Base-by-base conservation (phyloP, 352 stramenopile genomes). In the Elongisporangium anandrum region DNA sequence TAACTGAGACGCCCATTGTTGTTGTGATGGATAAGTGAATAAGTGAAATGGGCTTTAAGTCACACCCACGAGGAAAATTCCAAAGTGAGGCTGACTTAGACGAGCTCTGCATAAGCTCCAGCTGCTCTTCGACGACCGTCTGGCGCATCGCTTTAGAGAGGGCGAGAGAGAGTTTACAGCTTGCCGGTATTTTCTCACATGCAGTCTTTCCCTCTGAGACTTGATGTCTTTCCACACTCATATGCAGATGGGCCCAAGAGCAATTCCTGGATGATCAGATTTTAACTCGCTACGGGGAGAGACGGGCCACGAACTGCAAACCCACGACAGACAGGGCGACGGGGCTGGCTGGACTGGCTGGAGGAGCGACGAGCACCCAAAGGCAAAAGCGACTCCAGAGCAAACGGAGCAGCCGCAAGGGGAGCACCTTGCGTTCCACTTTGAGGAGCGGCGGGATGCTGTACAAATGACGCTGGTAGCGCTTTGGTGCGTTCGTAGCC, bases 171-270 rank as follows among this genome's bases (percentile, higher is more conserved):
- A 45, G 34, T 45, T 45, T 45, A 45, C 34, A 45, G 49, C 20
- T 26, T 53, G 20, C 49, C 49, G 22, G 20, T 53, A 23, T 53
- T 53, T 53, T 53, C 49, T 53, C 49, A 53, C 49, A 29, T 21
- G 49, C 22, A 53, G 49, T 17, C 20, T 53, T 53, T 23, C 49
- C 22, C 20, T 17, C 20, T 53, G 49, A 53, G 10, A 53, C 10
- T 23, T 53, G 49, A 23, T 53, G 49, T 26, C 21, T 45, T 45
- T 45, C 34, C 34, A 17, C 34, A 45, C 34, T 45, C 34, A 45
- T 45, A 17, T 12, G 34, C 34, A 45, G 34, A 45, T 45, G 34
- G 34, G 34, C 34, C 34, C 34, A 39, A 45, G 34, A 45, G 34
- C 34, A 45, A 45, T 45, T 45, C 34, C 34, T 45, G 34, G 34